A percentile compares a stretch with the other conserved stretches of the same genome.
Evolutionary conservation across 148 eudicot species (phyloP).

Genomic region (Polygonum aviculare): DNA sequence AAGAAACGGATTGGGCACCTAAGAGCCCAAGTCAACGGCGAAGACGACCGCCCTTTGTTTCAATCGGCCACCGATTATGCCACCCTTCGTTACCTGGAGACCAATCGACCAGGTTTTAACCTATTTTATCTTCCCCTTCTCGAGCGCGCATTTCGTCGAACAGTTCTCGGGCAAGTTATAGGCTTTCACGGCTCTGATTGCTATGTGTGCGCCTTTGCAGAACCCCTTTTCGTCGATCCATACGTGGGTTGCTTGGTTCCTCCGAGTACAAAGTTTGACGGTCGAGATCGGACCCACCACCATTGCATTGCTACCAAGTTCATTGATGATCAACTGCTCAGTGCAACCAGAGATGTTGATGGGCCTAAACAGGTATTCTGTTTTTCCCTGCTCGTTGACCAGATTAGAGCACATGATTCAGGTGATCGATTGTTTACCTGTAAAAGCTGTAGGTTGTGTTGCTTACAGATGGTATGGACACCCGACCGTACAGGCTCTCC

Average conservation of each 20-base stretch:
- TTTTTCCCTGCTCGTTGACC: neutral
- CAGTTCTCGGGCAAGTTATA: constrained; percentile 10
- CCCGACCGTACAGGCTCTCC: constrained; percentile 73
- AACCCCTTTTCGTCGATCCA: constrained; percentile 78
- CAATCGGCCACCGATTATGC: constrained; percentile 41
- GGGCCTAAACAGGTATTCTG: constrained; percentile 61
- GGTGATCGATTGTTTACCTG: constrained; percentile 2
- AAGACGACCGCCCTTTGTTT: constrained; percentile 40
- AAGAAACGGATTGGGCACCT: neutral
- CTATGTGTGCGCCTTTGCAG: constrained; percentile 34
- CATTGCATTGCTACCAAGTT: constrained; percentile 76
- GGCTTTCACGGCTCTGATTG: neutral
- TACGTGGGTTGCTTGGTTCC: constrained; percentile 66
- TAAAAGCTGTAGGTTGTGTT: constrained; percentile 60
- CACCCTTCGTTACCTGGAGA: constrained; percentile 66
- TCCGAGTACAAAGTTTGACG: constrained; percentile 23
- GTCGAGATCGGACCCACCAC: constrained; percentile 21
- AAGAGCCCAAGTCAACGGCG: constrained; percentile 28
- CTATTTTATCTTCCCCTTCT: neutral
- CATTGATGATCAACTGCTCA: constrained; percentile 68
- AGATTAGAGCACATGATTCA: neutral
- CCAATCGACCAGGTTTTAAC: constrained; percentile 37
- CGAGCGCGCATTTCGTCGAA: constrained; percentile 40
- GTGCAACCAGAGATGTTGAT: constrained; percentile 31
- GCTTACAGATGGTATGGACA: constrained; percentile 92